phyloP scores from a whole-genome alignment of 2,329 filamentous ascomycete genomes.

The Drechslerella stenobrocha region DNA sequence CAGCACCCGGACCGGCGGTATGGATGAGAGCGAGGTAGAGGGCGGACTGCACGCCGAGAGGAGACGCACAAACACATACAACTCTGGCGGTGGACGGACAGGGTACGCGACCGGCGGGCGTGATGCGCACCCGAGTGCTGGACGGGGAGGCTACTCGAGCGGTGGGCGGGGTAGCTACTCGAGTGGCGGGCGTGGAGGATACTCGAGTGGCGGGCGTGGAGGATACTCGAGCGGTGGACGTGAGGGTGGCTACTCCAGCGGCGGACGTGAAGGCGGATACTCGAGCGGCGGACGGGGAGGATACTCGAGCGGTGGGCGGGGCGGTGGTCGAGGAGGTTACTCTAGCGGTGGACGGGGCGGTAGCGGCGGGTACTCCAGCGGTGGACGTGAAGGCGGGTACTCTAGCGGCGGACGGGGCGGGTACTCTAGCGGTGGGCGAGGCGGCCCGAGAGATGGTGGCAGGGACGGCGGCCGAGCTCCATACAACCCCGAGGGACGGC shows the following conservation, averaged over 20 bases:
- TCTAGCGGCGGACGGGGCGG: conserved; percentile 4
- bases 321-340: conserved; percentile 10
- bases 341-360: not conserved
- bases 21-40: conserved; percentile 7
- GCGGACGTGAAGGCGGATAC: conserved; percentile 9
- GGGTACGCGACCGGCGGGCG: too few relatives aligned
- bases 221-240: too few relatives aligned
- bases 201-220: not conserved
- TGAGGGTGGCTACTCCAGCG: conserved; percentile 6
- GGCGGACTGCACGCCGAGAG: not conserved
- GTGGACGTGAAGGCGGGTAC: conserved; percentile 2
- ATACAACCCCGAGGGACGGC: too few relatives aligned
- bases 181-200: not conserved
- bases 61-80: too few relatives aligned
- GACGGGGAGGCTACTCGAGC: too few relatives aligned
- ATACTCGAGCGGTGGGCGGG: not conserved
- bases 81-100: too few relatives aligned
- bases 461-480: too few relatives aligned
- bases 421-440: conserved; percentile 20
- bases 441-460: conserved; percentile 5
- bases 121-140: too few relatives aligned
- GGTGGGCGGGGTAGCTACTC: not conserved
- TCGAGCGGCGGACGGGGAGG: conserved; percentile 16
- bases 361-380: conserved; percentile 11
- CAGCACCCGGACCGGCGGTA: conserved; percentile 13